A percentile compares a stretch with the other conserved stretches of the same genome.
phyloP scores from a whole-genome alignment of 2,329 filamentous ascomycete genomes.

The Beauveria sp. region DNA sequence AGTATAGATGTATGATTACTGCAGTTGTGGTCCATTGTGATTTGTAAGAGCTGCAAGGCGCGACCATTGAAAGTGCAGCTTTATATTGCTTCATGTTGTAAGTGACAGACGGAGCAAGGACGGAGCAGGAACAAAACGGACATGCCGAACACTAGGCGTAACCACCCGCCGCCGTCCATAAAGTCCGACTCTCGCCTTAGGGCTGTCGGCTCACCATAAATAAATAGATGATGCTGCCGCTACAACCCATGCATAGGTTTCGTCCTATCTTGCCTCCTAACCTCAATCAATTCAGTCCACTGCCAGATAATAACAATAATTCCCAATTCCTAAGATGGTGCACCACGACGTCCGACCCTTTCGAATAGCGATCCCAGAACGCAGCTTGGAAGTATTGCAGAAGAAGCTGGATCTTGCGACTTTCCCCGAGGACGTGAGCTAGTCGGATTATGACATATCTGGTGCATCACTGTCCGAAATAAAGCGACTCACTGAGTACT shows the following conservation, averaged over 20 bases:
- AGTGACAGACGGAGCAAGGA: neutral
- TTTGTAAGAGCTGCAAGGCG: too few relatives aligned
- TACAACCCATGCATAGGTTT: too few relatives aligned
- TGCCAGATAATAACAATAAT: too few relatives aligned
- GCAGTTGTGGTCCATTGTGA: too few relatives aligned
- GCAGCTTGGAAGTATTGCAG: neutral
- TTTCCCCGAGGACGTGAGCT: slow-evolving; percentile 14
- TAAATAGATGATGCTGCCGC: neutral
- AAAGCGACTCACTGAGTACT: slow-evolving; percentile 27
- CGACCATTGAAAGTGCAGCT: too few relatives aligned
- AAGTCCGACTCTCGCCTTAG: neutral
- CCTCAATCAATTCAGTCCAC: too few relatives aligned
- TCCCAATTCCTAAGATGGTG: neutral
- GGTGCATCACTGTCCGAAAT: slow-evolving; percentile 26
- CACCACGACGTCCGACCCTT: neutral
- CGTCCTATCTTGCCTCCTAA: too few relatives aligned
- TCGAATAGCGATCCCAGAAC: neutral
- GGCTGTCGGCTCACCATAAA: neutral
- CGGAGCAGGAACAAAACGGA: neutral
- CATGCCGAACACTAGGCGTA: neutral
- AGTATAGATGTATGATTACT: too few relatives aligned
- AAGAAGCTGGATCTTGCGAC: neutral
- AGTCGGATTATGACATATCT: slow-evolving; percentile 25
- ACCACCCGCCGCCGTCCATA: neutral
- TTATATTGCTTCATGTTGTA: neutral